These are phyloP conservation scores for Beauveria sp. DNA, from an alignment of 2,329 filamentous ascomycete species.

Conservation along the genomic window DNA sequence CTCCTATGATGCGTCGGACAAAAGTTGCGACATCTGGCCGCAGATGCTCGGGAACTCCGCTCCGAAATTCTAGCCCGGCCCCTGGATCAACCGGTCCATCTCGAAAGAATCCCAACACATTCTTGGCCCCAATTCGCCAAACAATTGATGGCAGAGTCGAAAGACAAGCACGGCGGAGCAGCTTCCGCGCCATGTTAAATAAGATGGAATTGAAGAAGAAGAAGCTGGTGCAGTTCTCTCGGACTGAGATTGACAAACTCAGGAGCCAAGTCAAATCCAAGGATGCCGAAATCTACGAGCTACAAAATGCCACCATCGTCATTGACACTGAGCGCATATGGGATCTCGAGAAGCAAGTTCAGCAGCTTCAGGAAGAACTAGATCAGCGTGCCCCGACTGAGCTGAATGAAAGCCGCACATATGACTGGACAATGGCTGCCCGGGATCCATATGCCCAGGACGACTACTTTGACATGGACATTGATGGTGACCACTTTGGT, in stretches of 20 bases:
- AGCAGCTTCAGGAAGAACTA: conserved; percentile 28
- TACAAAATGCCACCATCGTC: conserved; percentile 42
- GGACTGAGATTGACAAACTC: conserved; percentile 42
- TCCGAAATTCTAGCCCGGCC: conserved; percentile 13
- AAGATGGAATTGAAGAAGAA: conserved; percentile 40
- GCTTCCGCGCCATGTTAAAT: conserved; percentile 53
- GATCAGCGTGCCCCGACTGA: conserved; percentile 14
- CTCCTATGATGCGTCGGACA: conserved; percentile 49
- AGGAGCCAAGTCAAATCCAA: conserved; percentile 39
- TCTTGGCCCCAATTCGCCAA: conserved; percentile 37
- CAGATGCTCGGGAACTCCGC: conserved; percentile 40
- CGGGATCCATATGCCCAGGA: conserved; percentile 35
- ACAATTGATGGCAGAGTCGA: conserved; percentile 50
- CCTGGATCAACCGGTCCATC: conserved; percentile 15
- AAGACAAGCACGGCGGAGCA: conserved; percentile 47
- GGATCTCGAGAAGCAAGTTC: conserved; percentile 33
- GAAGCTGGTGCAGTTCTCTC: conserved; percentile 29
- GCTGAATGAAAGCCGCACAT: conserved; percentile 22
- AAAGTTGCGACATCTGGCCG: conserved; percentile 33
- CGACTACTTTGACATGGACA: conserved; percentile 31
- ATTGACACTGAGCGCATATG: conserved; percentile 40
- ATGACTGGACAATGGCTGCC: conserved; percentile 45
- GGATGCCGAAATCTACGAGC: conserved; percentile 45
- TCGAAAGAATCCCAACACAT: conserved; percentile 15
- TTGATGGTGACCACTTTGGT: conserved; percentile 37